Percentiles rank a stretch among this genome's conserved stretches.
Evolutionary conservation across 345 rosid genomes (phyloP).

Genomic region (Durio zibethinus): DNA sequence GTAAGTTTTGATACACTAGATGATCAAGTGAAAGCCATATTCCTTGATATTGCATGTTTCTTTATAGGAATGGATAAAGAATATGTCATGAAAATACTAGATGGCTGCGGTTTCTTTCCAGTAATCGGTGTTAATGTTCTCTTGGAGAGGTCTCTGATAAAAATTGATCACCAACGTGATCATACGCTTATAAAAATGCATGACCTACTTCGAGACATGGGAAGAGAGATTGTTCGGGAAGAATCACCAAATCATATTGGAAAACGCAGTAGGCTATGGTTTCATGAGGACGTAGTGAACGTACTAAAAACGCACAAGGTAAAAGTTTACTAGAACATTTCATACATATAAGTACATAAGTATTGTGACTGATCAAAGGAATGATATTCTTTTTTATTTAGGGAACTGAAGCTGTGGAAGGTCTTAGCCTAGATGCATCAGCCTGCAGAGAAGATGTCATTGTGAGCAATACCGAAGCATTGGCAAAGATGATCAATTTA

Average conservation of each 20-base stretch:
- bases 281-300: not conserved
- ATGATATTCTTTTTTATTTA: not conserved
- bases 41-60: constrained; percentile 22
- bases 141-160: not conserved
- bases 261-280: not conserved
- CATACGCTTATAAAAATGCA: not conserved
- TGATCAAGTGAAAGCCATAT: not conserved
- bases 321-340: not conserved
- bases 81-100: not conserved
- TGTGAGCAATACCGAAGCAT: not conserved
- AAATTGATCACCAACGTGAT: not conserved
- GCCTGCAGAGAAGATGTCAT: not conserved
- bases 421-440: not conserved
- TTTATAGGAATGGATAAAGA: not conserved
- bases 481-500: not conserved
- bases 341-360: no score
- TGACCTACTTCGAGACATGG: not conserved
- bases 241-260: not conserved
- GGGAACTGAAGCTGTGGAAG: not conserved
- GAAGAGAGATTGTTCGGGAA: not conserved
- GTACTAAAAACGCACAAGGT: not conserved
- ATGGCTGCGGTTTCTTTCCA: not conserved
- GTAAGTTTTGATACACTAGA: constrained; percentile 12
- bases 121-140: not conserved
- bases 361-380: not conserved